Evolutionary conservation across 192 early-diverging fungal species (phyloP), one percentile per base, ranked within the genome.

Genomic region (Linderina pennispora): DNA sequence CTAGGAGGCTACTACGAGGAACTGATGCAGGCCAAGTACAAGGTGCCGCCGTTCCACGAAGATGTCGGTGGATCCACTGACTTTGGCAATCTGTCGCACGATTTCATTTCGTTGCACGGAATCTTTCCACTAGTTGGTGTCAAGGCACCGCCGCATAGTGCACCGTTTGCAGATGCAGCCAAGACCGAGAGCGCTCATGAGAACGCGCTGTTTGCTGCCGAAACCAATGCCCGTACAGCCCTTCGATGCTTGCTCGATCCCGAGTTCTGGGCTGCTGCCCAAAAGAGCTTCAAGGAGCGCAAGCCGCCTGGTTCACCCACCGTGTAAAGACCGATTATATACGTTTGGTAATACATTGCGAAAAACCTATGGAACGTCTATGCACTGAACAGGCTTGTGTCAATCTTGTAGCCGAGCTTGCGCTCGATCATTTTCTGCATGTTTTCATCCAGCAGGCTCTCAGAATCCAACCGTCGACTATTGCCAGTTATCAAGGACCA

Each of bases 341-440:
- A n/a, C n/a, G n/a, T n/a, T n/a, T n/a, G n/a, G n/a, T n/a, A n/a
- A n/a, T n/a, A n/a, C n/a, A n/a, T n/a, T n/a, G n/a, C n/a, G n/a
- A n/a, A n/a, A n/a, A n/a, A n/a, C n/a, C n/a, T n/a, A n/a, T n/a
- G n/a, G n/a, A n/a, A n/a, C n/a, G n/a, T 48, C 67, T 74, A 91
- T 8, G 78, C 86, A 28, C 80, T 83, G 74, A 95, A 90, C 13
- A 85, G 64, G 6, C 61, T 69, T 8, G 84, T 78, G 55, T 93
- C 89, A 22, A 96, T 66, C 35, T 69, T 68, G 45, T 91, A 80
- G 14, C 93, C 93, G 39, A 86, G 85, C 60, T 85, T 77, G 40
- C 75, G 62, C 52, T 91, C 81, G 20, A 93, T 52, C 21, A 73
- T 63, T 11, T 66, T 53, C 43, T 80, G 80, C 75, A 90, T 72